Percentiles rank a stretch among this genome's conserved stretches.
phyloP scores from a whole-genome alignment of 352 stramenopile genomes.

The Phytophthora uliginosa region DNA sequence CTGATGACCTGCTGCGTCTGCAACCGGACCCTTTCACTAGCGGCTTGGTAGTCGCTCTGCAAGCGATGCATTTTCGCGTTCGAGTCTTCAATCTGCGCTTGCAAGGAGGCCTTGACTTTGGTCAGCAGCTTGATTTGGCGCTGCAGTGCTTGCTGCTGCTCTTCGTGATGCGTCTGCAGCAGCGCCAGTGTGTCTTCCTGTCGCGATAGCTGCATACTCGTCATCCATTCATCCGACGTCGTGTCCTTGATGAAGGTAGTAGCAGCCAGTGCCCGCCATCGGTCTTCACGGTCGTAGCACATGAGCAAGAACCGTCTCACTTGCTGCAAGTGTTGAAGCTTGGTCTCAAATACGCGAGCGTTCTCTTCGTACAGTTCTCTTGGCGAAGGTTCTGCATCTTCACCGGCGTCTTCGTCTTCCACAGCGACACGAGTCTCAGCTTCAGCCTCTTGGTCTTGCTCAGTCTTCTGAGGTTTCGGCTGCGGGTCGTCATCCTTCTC shows the following conservation, averaged over 20 bases:
- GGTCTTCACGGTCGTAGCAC: constrained; percentile 75
- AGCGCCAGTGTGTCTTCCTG: constrained; percentile 59
- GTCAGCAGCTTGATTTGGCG: constrained; percentile 58
- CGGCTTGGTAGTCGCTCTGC: constrained; percentile 59
- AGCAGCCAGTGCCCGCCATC: constrained; percentile 62
- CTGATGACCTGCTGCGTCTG: constrained; percentile 61
- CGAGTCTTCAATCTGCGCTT: constrained; percentile 46
- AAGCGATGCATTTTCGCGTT: constrained; percentile 43
- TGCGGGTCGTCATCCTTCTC: constrained; percentile 1
- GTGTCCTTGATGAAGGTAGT: constrained; percentile 65
- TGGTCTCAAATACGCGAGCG: constrained; percentile 55
- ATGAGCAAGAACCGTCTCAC: constrained; percentile 64
- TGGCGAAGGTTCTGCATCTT: constrained; percentile 11
- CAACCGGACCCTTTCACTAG: constrained; percentile 53
- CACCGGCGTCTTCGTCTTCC: constrained; percentile 3
- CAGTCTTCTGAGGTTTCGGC: not conserved
- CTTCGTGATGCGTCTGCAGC: constrained; percentile 60
- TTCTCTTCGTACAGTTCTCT: constrained; percentile 50
- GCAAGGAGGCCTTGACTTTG: constrained; percentile 51
- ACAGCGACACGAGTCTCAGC: not conserved
- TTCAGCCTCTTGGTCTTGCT: not conserved
- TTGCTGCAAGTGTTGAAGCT: constrained; percentile 57
- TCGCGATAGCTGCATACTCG: constrained; percentile 55
- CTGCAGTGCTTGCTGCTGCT: constrained; percentile 47
- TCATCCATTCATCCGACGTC: constrained; percentile 81